These are phyloP conservation scores for Thelonectria rubi DNA, from an alignment of 2,329 filamentous ascomycete genomes.

Conservation along the genomic window DNA sequence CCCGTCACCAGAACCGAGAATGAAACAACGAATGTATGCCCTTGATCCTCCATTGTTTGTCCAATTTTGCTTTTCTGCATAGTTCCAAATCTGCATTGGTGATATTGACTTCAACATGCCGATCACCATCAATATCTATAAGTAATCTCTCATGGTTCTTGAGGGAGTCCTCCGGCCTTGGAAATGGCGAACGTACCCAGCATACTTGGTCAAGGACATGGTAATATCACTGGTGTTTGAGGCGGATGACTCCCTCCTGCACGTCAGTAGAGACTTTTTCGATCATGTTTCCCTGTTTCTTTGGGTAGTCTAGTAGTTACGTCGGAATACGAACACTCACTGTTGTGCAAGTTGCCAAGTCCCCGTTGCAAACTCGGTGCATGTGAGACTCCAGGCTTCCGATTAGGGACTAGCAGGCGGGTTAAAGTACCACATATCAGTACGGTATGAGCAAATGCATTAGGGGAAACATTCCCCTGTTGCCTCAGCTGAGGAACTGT, in stretches of 20 bases:
- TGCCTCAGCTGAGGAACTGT: too few species aligned
- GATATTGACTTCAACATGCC: constrained; percentile 36
- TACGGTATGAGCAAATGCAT: too few species aligned
- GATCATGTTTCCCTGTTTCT: neutral
- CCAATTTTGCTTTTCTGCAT: neutral
- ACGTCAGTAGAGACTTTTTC: neutral
- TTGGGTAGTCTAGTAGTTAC: neutral
- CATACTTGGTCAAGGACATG: neutral
- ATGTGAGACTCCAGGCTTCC: neutral
- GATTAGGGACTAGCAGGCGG: neutral
- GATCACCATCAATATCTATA: constrained; percentile 37
- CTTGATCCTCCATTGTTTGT: neutral
- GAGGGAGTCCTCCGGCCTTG: too few species aligned
- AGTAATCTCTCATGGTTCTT: neutral
- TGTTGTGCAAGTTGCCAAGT: neutral
- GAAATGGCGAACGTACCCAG: neutral
- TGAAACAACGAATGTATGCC: neutral
- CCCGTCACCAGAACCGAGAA: neutral
- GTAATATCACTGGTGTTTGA: neutral
- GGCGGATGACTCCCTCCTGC: neutral
- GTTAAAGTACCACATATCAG: too few species aligned
- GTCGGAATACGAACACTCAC: neutral
- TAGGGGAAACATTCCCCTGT: too few species aligned
- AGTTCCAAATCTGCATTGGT: constrained; percentile 40
- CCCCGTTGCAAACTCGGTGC: neutral